Evolutionary conservation across 1,284 basidiomycete genomes (phyloP).

Genomic region (Leucoagaricus sp.): DNA sequence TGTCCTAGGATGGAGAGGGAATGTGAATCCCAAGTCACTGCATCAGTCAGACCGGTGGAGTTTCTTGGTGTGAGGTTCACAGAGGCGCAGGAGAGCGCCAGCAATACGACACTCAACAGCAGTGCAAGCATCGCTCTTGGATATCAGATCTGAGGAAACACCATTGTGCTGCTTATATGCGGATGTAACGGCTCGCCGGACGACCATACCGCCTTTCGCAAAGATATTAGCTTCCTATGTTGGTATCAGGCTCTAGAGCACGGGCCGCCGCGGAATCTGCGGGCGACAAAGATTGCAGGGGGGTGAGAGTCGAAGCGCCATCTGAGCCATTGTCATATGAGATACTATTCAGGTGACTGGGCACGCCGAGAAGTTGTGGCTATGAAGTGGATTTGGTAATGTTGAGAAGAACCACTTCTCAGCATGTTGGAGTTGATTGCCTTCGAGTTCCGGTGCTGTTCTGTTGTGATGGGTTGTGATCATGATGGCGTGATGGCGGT

Average conservation of each 20-base stretch:
- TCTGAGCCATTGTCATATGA: conserved; percentile 4
- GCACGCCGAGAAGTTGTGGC: background rate
- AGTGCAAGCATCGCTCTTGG: background rate
- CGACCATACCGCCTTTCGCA: background rate
- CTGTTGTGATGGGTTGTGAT: background rate
- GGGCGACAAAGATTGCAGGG: background rate
- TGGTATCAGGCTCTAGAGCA: background rate
- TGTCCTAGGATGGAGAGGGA: conserved; percentile 52
- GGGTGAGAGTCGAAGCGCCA: conserved; percentile 6
- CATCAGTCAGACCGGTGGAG: conserved; percentile 47
- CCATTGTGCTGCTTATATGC: conserved; percentile 6
- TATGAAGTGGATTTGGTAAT: background rate
- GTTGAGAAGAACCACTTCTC: background rate
- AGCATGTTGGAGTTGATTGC: background rate
- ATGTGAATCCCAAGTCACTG: conserved; percentile 53
- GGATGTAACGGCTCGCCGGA: background rate
- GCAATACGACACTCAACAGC: background rate
- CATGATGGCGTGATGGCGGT: conserved; percentile 8
- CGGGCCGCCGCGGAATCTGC: conserved; percentile 5
- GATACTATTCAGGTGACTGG: conserved; percentile 6
- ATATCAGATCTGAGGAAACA: background rate
- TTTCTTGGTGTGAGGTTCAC: conserved; percentile 24
- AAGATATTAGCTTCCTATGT: background rate
- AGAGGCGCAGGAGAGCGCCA: conserved; percentile 4
- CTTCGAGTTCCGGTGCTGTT: background rate